phyloP scores from a whole-genome alignment of 2,329 filamentous ascomycete genomes.

The Claviceps maximensis region DNA sequence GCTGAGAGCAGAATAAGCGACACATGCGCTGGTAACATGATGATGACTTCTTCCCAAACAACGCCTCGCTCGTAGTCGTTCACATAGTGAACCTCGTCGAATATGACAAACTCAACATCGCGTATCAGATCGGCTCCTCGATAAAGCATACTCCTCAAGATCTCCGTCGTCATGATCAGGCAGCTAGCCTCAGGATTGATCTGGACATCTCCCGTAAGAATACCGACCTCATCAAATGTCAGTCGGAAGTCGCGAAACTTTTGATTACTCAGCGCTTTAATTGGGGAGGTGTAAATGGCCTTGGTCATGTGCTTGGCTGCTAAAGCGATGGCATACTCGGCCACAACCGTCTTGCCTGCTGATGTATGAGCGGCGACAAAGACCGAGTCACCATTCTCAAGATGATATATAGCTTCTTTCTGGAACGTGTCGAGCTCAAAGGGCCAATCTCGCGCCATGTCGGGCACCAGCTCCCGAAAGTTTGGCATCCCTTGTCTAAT shows the following conservation, averaged over 20 bases:
- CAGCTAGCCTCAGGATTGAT: conserved; percentile 96
- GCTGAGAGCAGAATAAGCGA: conserved; percentile 90
- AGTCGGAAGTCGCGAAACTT: conserved; percentile 93
- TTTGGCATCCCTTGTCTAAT: conserved; percentile 89
- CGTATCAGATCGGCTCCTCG: conserved; percentile 88
- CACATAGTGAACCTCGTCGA: conserved; percentile 97
- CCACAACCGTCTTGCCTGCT: conserved; percentile 94
- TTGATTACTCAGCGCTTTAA: conserved; percentile 96
- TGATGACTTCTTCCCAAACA: conserved; percentile 99
- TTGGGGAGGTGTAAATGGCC: conserved; percentile 96
- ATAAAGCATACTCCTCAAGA: conserved; percentile 95
- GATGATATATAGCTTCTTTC: conserved; percentile 94
- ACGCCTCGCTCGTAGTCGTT: conserved; percentile 93
- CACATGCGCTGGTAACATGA: conserved; percentile 96
- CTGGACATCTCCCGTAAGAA: conserved; percentile 93
- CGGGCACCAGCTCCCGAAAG: conserved; percentile 81
- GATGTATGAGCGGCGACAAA: conserved; percentile 97
- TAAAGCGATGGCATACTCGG: conserved; percentile 92
- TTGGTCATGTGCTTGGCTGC: conserved; percentile 99
- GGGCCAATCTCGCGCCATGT: conserved; percentile 92
- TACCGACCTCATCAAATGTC: conserved; percentile 89
- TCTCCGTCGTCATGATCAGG: conserved; percentile 98
- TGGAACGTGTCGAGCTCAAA: conserved; percentile 98
- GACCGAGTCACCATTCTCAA: conserved; percentile 92
- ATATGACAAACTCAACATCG: conserved; percentile 97